These are phyloP conservation scores for Cryptococcus sp. DNA, from an alignment of 1,284 basidiomycete genomes.

Conservation along the genomic window DNA sequence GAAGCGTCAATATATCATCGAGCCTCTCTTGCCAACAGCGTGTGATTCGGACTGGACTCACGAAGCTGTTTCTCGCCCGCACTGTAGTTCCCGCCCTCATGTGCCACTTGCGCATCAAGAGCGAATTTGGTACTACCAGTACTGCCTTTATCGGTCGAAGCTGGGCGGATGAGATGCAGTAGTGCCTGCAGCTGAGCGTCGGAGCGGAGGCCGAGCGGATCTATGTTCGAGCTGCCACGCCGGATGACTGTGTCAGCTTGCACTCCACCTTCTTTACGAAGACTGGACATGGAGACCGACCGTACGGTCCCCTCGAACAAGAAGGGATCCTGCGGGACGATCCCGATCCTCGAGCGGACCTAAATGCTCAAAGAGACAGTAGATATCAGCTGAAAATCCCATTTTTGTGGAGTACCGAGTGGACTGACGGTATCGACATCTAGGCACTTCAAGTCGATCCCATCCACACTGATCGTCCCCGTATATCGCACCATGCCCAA, in stretches of 20 bases:
- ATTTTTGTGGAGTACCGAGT: not conserved
- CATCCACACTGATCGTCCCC: constrained; percentile 71
- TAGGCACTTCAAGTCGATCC: constrained; percentile 58
- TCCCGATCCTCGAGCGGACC: constrained; percentile 63
- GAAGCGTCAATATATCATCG: not conserved
- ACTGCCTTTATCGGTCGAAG: not conserved
- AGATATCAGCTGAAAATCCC: not conserved
- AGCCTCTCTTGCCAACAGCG: not conserved
- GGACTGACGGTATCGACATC: constrained; percentile 58
- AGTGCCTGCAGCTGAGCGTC: constrained; percentile 60
- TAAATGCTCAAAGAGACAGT: constrained; percentile 2
- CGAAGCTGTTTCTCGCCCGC: constrained; percentile 56
- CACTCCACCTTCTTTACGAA: not conserved
- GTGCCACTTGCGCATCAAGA: constrained; percentile 57
- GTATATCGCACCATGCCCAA: constrained; percentile 67
- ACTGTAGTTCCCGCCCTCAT: constrained; percentile 52
- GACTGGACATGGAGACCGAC: constrained; percentile 29
- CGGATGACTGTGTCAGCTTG: not conserved
- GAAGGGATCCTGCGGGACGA: constrained; percentile 59
- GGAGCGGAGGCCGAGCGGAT: constrained; percentile 59
- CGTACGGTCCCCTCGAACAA: constrained; percentile 44
- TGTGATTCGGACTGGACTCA: too few species aligned
- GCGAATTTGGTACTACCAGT: constrained; percentile 60
- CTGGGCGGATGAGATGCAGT: constrained; percentile 52
- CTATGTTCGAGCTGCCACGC: constrained; percentile 27